Evolutionary conservation across 2,329 filamentous ascomycete genomes (phyloP).

Genomic region (Fusarium mundagurra): DNA sequence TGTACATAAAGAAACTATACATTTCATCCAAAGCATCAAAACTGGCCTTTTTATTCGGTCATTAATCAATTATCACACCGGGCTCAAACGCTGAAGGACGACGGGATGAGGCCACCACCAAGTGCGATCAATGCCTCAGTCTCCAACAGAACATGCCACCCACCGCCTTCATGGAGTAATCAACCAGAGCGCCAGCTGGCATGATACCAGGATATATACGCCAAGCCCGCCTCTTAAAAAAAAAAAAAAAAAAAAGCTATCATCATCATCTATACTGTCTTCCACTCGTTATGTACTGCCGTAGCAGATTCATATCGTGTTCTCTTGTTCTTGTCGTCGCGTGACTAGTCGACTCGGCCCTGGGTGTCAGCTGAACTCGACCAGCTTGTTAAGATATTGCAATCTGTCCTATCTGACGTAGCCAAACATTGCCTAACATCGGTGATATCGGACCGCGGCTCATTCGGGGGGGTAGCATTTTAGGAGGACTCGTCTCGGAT

Average conservation of each 20-base stretch:
- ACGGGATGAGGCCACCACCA: conserved; percentile 13
- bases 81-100: conserved; percentile 29
- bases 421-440: conserved; percentile 13
- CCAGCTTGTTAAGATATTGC: conserved; percentile 17
- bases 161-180: conserved; percentile 40
- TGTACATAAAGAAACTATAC: neutral
- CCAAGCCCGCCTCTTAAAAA: conserved; percentile 44
- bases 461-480: conserved; percentile 43
- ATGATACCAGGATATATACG: conserved; percentile 46
- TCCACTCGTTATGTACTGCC: conserved; percentile 43
- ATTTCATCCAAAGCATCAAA: neutral
- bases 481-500: conserved; percentile 94
- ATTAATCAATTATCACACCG: conserved; percentile 47
- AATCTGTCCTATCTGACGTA: conserved; percentile 14
- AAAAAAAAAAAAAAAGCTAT: conserved; percentile 32
- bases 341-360: conserved; percentile 33
- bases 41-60: conserved; percentile 35
- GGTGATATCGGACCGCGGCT: conserved; percentile 23
- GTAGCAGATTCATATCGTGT: conserved; percentile 32
- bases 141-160: conserved; percentile 35
- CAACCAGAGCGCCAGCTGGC: conserved; percentile 48
- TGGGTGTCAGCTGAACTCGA: conserved; percentile 28
- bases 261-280: conserved; percentile 42
- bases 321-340: conserved; percentile 23
- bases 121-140: conserved; percentile 31